Conservation (phyloP, 2,329 filamentous ascomycete species). For the Beauveria varroae region DNA sequence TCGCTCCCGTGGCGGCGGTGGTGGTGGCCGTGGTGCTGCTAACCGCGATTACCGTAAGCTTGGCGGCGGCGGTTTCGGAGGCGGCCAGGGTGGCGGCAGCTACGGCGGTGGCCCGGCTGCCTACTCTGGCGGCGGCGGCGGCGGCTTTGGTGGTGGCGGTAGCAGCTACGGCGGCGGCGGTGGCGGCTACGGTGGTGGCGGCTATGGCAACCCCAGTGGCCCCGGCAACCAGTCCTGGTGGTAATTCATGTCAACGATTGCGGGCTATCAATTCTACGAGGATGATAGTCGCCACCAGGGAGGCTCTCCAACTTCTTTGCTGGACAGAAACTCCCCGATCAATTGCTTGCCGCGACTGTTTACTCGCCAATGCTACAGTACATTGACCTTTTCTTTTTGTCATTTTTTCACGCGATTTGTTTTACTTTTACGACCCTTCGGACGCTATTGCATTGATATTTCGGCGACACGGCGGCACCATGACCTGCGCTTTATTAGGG, state of each 20-base stretch:
- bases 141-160: constrained; percentile 32
- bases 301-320: neutral
- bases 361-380: constrained; percentile 5
- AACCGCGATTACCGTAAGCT: constrained; percentile 89
- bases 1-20: constrained; percentile 40
- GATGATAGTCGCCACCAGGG: neutral
- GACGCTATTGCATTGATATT: constrained; percentile 21
- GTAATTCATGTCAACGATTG: constrained; percentile 30
- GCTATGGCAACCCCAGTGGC: constrained; percentile 63
- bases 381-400: constrained; percentile 19
- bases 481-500: constrained; percentile 29
- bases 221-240: constrained; percentile 61
- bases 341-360: neutral
- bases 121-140: constrained; percentile 34
- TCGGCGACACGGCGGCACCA: constrained; percentile 34
- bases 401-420: neutral
- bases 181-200: constrained; percentile 35
- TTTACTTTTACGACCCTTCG: constrained; percentile 13
- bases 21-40: constrained; percentile 62
- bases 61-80: constrained; percentile 40
- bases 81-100: constrained; percentile 19
- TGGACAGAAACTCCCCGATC: neutral
- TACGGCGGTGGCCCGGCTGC: constrained; percentile 22
- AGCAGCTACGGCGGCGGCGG: constrained; percentile 36
- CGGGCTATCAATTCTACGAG: neutral